Evolutionary conservation across 495 filamentous ascomycete genomes (phyloP).

Genomic region (Thermochaetoides thermophila): DNA sequence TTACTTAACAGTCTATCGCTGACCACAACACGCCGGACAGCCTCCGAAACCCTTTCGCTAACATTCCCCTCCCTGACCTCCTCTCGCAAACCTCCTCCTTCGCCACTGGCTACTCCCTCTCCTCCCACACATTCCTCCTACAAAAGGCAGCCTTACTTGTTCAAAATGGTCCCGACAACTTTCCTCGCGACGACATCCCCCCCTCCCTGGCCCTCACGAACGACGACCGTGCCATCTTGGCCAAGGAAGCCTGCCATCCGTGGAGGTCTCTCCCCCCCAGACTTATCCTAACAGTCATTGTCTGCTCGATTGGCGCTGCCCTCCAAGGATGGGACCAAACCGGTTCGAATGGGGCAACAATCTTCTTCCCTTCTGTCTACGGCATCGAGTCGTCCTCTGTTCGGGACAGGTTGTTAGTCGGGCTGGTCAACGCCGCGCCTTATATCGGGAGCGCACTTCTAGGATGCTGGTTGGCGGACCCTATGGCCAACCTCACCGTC

Average conservation of each 20-base stretch:
- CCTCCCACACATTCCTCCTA: too few species aligned
- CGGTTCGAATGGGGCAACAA: conserved; percentile 61
- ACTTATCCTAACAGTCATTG: conserved; percentile 48
- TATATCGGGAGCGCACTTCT: conserved; percentile 36
- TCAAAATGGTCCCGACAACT: too few species aligned
- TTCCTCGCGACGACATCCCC: too few species aligned
- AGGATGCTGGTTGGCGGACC: conserved; percentile 57
- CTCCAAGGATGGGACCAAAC: conserved; percentile 64
- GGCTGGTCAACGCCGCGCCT: conserved; percentile 37
- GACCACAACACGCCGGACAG: too few species aligned
- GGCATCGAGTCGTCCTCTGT: conserved; percentile 31
- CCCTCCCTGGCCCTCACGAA: conserved; percentile 37
- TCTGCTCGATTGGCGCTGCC: conserved; percentile 61
- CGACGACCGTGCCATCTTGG: conserved; percentile 37
- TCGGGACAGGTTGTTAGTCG: conserved; percentile 34
- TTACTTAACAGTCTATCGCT: too few species aligned
- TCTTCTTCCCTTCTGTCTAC: conserved; percentile 42
- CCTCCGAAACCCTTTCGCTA: too few species aligned
- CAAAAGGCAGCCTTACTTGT: too few species aligned
- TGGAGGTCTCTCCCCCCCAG: conserved; percentile 49
- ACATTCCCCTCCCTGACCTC: too few species aligned
- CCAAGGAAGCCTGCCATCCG: conserved; percentile 42
- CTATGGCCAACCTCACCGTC: conserved; percentile 50
- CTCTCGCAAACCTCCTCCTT: too few species aligned
- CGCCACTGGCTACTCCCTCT: too few species aligned